These are phyloP conservation scores for Rutstroemia sp. DNA, from an alignment of 2,329 filamentous ascomycete species.

Conservation along the genomic window DNA sequence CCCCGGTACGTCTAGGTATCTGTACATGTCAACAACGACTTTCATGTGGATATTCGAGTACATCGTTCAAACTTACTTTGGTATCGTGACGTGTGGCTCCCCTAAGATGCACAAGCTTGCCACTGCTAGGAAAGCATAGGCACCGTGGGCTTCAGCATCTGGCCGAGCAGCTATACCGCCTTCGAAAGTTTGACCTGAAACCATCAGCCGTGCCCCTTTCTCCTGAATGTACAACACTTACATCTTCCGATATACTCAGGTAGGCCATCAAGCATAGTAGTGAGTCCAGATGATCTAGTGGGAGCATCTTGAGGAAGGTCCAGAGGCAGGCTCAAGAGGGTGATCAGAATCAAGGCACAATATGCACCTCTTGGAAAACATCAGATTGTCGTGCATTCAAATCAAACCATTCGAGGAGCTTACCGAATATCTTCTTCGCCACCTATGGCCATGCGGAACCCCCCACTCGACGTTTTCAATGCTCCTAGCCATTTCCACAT, in stretches of 20 bases:
- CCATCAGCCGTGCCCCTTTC: slow-evolving; percentile 1
- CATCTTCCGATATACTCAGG: slow-evolving; percentile 76
- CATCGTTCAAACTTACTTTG: slow-evolving; percentile 46
- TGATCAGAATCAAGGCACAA: slow-evolving; percentile 79
- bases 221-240: slow-evolving; percentile 37
- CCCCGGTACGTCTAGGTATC: slow-evolving; percentile 67
- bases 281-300: slow-evolving; percentile 53
- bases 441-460: slow-evolving; percentile 79
- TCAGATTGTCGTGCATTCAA: slow-evolving; percentile 11
- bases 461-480: slow-evolving; percentile 80
- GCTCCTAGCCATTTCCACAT: slow-evolving; percentile 89
- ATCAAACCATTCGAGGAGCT: slow-evolving; percentile 24
- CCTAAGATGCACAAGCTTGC: slow-evolving; percentile 83
- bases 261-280: slow-evolving; percentile 63
- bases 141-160: slow-evolving; percentile 86
- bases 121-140: slow-evolving; percentile 91
- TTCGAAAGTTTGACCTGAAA: slow-evolving; percentile 80
- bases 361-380: slow-evolving; percentile 65
- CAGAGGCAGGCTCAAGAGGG: slow-evolving; percentile 75
- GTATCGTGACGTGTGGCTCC: slow-evolving; percentile 65
- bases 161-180: slow-evolving; percentile 85
- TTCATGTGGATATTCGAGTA: background rate
- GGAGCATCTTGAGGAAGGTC: slow-evolving; percentile 68
- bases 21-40: slow-evolving; percentile 30
- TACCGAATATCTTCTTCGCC: slow-evolving; percentile 91